Evolutionary conservation across 164 flowering plant genomes (phyloP).

Genomic region (Dillenia turbinata): DNA sequence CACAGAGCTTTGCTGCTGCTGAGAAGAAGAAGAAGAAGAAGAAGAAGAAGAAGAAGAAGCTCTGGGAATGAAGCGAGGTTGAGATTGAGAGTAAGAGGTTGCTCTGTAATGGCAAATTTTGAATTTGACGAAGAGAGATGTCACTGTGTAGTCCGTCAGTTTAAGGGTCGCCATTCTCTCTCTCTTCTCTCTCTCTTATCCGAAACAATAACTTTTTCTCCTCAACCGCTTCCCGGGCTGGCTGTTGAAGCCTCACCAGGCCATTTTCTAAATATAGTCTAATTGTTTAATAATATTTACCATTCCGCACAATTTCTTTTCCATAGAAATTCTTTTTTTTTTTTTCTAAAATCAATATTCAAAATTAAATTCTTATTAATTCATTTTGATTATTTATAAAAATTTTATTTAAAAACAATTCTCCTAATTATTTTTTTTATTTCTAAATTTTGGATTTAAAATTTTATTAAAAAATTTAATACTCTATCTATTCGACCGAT

Average conservation of each 20-base stretch:
- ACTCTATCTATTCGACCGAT: too few relatives aligned
- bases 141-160: conserved; percentile 17
- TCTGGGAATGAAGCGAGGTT: conserved; percentile 15
- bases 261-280: too few relatives aligned
- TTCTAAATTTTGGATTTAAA: too few relatives aligned
- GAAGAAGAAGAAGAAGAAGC: conserved; percentile 21
- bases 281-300: too few relatives aligned
- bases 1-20: conserved; percentile 1
- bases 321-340: too few relatives aligned
- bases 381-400: too few relatives aligned
- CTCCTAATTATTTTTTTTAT: too few relatives aligned
- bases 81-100: conserved; percentile 3
- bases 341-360: too few relatives aligned
- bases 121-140: conserved; percentile 11
- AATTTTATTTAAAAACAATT: too few relatives aligned
- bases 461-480: too few relatives aligned
- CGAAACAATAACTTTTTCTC: not conserved
- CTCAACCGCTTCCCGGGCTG: conserved; percentile 19
- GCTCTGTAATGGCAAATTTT: conserved; percentile 5
- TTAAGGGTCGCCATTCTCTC: conserved; percentile 36
- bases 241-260: conserved; percentile 16
- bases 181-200: conserved; percentile 19
- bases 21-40: conserved; percentile 3
- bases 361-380: too few relatives aligned
- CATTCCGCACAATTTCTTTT: too few relatives aligned